Conservation (phyloP, 371 early-diverging fungal species). For the Mycotypha africana region DNA sequence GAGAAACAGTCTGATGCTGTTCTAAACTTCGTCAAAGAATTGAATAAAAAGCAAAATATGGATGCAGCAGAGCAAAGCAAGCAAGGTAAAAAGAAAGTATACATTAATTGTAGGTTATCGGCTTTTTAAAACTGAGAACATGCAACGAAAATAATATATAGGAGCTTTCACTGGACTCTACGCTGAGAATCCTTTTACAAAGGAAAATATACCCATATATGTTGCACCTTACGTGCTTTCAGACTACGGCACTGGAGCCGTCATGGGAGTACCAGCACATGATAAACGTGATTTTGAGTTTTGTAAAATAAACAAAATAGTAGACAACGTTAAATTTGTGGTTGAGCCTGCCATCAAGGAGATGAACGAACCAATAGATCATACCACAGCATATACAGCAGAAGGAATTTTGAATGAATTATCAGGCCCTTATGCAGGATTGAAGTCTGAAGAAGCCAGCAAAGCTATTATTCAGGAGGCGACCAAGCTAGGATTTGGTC, state of each 20-base stretch:
- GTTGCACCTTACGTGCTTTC: conserved; percentile 74
- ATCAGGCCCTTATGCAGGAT: conserved; percentile 51
- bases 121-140: no score
- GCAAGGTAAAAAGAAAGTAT: conserved; percentile 23
- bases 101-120: background rate
- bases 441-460: conserved; percentile 57
- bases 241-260: conserved; percentile 82
- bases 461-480: conserved; percentile 56
- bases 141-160: no score
- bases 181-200: conserved; percentile 63
- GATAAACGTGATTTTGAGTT: conserved; percentile 77
- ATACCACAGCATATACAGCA: conserved; percentile 37
- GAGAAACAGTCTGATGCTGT: conserved; percentile 41
- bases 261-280: conserved; percentile 87
- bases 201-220: conserved; percentile 64
- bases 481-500: conserved; percentile 41
- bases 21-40: conserved; percentile 45
- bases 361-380: conserved; percentile 9
- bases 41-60: conserved; percentile 39
- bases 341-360: conserved; percentile 41
- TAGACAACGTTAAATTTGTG: conserved; percentile 37
- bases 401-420: conserved; percentile 53
- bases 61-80: conserved; percentile 45
- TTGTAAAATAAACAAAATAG: conserved; percentile 43
- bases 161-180: conserved; percentile 63